Evolutionary conservation across 2,329 filamentous ascomycete genomes (phyloP), one percentile per base, ranked within the genome.

Genomic region (Epichloe typhina): DNA sequence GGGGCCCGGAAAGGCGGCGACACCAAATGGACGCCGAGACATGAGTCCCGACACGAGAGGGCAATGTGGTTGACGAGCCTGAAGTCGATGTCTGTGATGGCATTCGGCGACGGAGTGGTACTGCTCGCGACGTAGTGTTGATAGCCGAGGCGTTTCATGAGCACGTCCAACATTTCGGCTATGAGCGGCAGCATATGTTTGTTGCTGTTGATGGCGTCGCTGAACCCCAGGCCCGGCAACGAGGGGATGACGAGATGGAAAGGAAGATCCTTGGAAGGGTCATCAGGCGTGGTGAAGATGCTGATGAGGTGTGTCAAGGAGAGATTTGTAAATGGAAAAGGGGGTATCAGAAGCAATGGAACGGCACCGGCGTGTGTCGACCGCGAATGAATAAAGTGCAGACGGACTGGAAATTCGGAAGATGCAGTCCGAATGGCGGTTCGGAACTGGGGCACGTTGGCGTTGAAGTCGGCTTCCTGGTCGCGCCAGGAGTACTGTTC

Each of bases 211-310:
- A 82, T 69, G 2, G 80, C 69, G 61, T 85, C 81, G 61, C 81
- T 84, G 59, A 86, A 86, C 15, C 80, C 82, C 44, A 83, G 69
- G 0, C 82, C 82, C 0, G 83, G 82, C 19, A 86, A 71, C 42
- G 78, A 80, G 1, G 83, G 82, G 19, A 79, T 76, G 19, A 86
- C 73, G n/a, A 86, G 61, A 58, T 86, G 79, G 58, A 86, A 86
- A 0, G 79, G 71, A 53, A 77, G 75, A 17, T 65, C 58, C 41
- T 59, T 57, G 50, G 62, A 58, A 56, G 65, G 62, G 63, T 72
- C 68, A 9, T 74, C 65, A 2, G 80, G 79, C 21, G 79, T 68
- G 3, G 74, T 75, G 42, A 85, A 68, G 4, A 69, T 67, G 33
- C 73, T 66, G 49, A 83, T 68, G 51, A 84, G 68, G 33, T 79